phyloP scores from a whole-genome alignment of 257 asterid species.

The Przewalskia tangutica region DNA sequence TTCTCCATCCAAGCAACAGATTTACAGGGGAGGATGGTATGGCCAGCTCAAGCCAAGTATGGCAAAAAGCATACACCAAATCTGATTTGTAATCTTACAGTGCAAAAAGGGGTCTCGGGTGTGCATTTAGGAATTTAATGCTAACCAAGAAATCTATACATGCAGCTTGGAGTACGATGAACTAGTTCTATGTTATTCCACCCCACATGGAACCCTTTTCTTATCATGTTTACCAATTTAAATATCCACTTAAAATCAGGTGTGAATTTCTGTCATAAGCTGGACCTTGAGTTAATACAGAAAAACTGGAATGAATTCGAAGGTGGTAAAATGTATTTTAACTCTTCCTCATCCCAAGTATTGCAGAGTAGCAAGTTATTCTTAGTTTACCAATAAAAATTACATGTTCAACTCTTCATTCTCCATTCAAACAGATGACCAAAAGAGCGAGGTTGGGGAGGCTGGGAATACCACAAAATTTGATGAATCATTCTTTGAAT shows the following conservation, averaged over 20 bases:
- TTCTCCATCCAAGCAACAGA: not conserved
- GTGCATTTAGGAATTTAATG: not conserved
- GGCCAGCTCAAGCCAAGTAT: not conserved
- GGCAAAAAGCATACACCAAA: not conserved
- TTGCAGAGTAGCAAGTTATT: not conserved
- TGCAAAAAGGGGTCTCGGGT: not conserved
- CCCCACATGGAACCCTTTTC: not conserved
- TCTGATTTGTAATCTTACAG: not conserved
- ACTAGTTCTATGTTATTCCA: not conserved
- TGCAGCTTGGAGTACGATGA: not conserved
- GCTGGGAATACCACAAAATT: not conserved
- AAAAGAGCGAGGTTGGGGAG: not conserved
- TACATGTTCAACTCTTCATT: not conserved
- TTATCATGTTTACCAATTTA: not conserved
- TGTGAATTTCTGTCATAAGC: not conserved
- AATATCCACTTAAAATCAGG: not conserved
- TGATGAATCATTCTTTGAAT: not conserved
- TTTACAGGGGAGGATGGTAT: not conserved
- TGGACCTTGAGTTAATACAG: not conserved
- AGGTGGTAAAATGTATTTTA: not conserved
- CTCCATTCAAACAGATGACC: not conserved
- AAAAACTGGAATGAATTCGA: not conserved
- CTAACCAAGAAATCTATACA: not conserved
- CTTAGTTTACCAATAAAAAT: not conserved
- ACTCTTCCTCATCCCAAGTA: not conserved